These are phyloP conservation scores for Dalbergia oliveri DNA, from an alignment of 306 rosid genomes.

Conservation along the genomic window DNA sequence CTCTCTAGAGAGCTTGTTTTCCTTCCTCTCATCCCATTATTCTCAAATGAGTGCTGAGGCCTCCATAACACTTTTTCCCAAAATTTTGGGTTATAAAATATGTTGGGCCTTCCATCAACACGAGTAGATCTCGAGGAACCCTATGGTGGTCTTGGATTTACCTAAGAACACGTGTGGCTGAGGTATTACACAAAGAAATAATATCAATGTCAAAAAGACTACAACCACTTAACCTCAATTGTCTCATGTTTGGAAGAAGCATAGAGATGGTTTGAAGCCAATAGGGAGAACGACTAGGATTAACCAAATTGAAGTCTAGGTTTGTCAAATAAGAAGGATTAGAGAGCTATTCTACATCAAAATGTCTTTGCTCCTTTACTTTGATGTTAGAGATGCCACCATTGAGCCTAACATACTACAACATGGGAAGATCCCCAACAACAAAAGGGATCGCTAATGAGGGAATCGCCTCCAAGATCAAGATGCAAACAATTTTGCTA, in stretches of 20 bases:
- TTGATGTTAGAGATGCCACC: not conserved
- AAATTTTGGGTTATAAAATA: no score
- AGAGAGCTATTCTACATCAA: not conserved
- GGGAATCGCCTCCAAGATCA: not conserved
- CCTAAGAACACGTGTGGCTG: no score
- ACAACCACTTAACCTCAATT: not conserved
- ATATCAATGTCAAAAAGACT: not conserved
- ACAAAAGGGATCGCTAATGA: not conserved
- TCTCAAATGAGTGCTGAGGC: no score
- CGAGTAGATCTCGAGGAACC: no score
- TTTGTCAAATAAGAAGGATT: not conserved
- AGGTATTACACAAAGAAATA: no score
- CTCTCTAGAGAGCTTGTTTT: no score
- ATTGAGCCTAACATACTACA: not conserved
- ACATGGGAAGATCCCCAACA: not conserved
- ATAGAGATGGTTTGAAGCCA: not conserved
- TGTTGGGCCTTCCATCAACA: no score
- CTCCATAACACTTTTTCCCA: no score
- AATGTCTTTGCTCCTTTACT: not conserved
- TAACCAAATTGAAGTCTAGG: not conserved
- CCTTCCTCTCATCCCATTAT: no score
- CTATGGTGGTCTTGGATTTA: no score
- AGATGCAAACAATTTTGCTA: not conserved
- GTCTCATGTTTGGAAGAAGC: constrained; percentile 11
- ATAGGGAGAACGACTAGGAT: not conserved